Percentiles rank a stretch among this genome's conserved stretches.
These are phyloP conservation scores for Lepidopterella palustris DNA, from an alignment of 495 filamentous ascomycete species.

Conservation along the genomic window DNA sequence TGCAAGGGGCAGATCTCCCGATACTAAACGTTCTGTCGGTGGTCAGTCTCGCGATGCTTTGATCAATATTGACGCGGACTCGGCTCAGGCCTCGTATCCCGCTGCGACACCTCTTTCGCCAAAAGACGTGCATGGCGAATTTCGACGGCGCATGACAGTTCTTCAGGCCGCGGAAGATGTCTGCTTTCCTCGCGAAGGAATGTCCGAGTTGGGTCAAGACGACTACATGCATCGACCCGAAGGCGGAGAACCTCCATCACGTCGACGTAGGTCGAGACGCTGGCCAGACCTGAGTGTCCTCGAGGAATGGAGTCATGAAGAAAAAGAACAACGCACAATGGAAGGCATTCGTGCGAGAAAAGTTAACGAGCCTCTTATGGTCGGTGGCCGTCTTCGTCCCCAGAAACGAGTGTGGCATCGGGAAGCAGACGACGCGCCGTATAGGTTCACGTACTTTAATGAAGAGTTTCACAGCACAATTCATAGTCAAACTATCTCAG, in stretches of 20 bases:
- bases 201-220: slow-evolving; percentile 75
- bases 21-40: slow-evolving; percentile 29
- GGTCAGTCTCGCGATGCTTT: slow-evolving; percentile 43
- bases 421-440: slow-evolving; percentile 83
- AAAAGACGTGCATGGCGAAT: slow-evolving; percentile 40
- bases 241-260: not conserved
- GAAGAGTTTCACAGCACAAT: slow-evolving; percentile 92
- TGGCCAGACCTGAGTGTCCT: slow-evolving; percentile 71
- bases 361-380: slow-evolving; percentile 85
- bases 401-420: slow-evolving; percentile 75
- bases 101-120: slow-evolving; percentile 33
- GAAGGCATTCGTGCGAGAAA: slow-evolving; percentile 85
- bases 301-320: slow-evolving; percentile 84
- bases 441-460: slow-evolving; percentile 97
- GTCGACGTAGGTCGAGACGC: slow-evolving; percentile 42
- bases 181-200: slow-evolving; percentile 76
- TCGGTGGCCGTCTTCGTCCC: slow-evolving; percentile 80
- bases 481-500: slow-evolving; percentile 89
- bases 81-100: slow-evolving; percentile 13
- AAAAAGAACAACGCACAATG: slow-evolving; percentile 76
- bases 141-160: slow-evolving; percentile 47
- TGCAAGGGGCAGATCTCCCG: slow-evolving; percentile 36
- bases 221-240: slow-evolving; percentile 46
- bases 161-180: slow-evolving; percentile 75
- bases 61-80: slow-evolving; percentile 53